phyloP scores from a whole-genome alignment of 1,284 basidiomycete species.

The Rhodotorula sp. region DNA sequence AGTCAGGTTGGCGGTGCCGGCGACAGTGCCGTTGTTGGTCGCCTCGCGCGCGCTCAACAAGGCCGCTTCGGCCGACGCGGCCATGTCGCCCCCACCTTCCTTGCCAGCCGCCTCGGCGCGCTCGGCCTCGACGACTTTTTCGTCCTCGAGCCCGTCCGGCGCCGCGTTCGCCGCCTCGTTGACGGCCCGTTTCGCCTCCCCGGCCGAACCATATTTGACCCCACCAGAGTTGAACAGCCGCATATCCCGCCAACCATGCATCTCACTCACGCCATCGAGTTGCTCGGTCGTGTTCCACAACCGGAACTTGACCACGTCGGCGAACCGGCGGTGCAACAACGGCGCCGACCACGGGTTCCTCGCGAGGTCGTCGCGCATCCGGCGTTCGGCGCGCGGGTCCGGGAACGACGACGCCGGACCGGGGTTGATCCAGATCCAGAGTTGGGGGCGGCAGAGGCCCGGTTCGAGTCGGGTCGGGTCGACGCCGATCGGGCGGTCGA shows the following conservation, averaged over 20 bases:
- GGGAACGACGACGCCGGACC: constrained; percentile 66
- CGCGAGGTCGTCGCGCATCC: constrained; percentile 66
- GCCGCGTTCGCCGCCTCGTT: constrained; percentile 21
- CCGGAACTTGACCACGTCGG: constrained; percentile 76
- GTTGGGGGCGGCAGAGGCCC: constrained; percentile 65
- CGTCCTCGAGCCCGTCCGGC: constrained; percentile 25
- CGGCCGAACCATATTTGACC: constrained; percentile 55
- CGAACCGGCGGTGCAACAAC: constrained; percentile 75
- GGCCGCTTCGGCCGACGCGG: constrained; percentile 43
- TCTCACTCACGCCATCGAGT: constrained; percentile 72
- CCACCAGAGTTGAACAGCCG: constrained; percentile 74
- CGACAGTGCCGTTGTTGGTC: constrained; percentile 9
- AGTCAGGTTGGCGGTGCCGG: constrained; percentile 11
- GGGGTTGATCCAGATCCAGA: constrained; percentile 86
- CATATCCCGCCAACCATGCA: constrained; percentile 71
- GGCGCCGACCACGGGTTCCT: constrained; percentile 80
- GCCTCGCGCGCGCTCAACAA: constrained; percentile 33
- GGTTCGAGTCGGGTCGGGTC: constrained; percentile 42
- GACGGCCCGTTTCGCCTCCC: constrained; percentile 15
- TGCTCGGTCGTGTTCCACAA: constrained; percentile 90
- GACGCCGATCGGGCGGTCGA: constrained; percentile 50
- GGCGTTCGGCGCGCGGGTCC: constrained; percentile 65
- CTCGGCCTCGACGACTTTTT: constrained; percentile 35
- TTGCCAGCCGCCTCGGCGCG: constrained; percentile 15
- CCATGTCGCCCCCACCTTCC: constrained; percentile 38